These are phyloP conservation scores for Cladosporium oxysporum DNA, from an alignment of 2,329 filamentous ascomycete genomes.

Conservation along the genomic window DNA sequence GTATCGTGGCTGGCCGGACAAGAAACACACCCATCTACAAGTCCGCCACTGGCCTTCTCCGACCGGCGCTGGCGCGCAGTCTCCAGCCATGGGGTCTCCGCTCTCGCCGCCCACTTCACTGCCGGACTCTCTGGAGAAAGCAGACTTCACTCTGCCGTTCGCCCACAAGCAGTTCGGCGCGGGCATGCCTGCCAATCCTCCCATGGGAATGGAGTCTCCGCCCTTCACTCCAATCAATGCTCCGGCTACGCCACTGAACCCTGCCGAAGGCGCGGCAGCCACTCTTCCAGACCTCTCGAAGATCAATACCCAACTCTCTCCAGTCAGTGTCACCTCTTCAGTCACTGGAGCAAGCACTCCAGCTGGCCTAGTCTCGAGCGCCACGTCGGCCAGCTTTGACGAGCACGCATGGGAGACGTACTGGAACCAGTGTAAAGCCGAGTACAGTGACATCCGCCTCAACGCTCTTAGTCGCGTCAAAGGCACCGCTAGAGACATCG, in stretches of 20 bases:
- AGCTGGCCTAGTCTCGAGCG: conserved; percentile 15
- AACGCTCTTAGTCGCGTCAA: conserved; percentile 47
- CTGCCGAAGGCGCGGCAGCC: conserved; percentile 13
- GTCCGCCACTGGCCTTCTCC: conserved; percentile 23
- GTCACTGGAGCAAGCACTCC: conserved; percentile 21
- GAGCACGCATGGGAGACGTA: conserved; percentile 37
- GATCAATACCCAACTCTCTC: conserved; percentile 27
- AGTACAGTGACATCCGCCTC: conserved; percentile 40
- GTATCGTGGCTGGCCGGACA: conserved; percentile 35
- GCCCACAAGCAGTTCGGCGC: neutral
- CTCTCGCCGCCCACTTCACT: conserved; percentile 21
- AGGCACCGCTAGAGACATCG: conserved; percentile 37
- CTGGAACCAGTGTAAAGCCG: conserved; percentile 32
- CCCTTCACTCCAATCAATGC: conserved; percentile 34
- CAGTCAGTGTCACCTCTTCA: conserved; percentile 18
- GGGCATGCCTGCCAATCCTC: neutral
- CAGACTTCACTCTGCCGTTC: conserved; percentile 13
- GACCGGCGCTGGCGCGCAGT: conserved; percentile 21
- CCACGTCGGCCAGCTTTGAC: conserved; percentile 26
- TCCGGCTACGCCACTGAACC: conserved; percentile 26
- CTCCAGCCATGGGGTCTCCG: conserved; percentile 24
- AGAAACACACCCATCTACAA: conserved; percentile 17
- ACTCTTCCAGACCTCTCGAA: conserved; percentile 24
- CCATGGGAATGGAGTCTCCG: conserved; percentile 34
- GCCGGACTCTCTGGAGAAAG: conserved; percentile 11